Evolutionary conservation across 2,329 filamentous ascomycete species (phyloP), one percentile per base, ranked within the genome.

Genomic region (Fusarium dimerum): DNA sequence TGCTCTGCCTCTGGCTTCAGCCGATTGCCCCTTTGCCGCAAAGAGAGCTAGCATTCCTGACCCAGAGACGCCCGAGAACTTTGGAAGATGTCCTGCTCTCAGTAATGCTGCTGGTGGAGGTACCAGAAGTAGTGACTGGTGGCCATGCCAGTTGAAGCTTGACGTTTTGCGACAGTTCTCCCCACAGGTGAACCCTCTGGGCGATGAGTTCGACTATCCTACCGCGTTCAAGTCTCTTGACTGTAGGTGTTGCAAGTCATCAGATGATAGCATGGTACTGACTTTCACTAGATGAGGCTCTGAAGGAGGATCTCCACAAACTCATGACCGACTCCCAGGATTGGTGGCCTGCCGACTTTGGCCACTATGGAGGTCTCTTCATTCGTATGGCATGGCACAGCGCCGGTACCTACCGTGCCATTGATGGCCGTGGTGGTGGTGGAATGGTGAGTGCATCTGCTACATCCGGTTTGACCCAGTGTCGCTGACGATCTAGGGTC

Each of bases 351-450:
- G 89, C 89, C 32, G 89, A 92, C 68, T 90, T 88, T 66, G 88
- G 88, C 50, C 87, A 91, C 78, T 92, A 92, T 63, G 88, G 88
- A 60, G 88, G 88, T 71, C 80, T 92, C 29, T 91, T 92, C 71
- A 80, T 92, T 67, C 87, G 89, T 52, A 86, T 92, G 86, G 85
- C 87, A 54, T 92, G 89, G 89, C 89, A 92, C 78, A 85, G 85
- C 60, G 83, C 89, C 26, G 89, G 89, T 55, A 92, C 88, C 46
- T 91, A 92, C 75, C 87, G 89, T 65, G 83, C 88, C 67, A 79
- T 78, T 47, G 88, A 92, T 62, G 88, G 88, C 38, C 87, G 89
- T 55, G 89, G 89, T 50, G 89, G 89, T 54, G 86, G 84, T 65
- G 88, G 87, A 48, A 77, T 84, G 67, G 69, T 70, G 46, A 52